Evolutionary conservation across 306 rosid species (phyloP).

Genomic region (Vigna radiata): DNA sequence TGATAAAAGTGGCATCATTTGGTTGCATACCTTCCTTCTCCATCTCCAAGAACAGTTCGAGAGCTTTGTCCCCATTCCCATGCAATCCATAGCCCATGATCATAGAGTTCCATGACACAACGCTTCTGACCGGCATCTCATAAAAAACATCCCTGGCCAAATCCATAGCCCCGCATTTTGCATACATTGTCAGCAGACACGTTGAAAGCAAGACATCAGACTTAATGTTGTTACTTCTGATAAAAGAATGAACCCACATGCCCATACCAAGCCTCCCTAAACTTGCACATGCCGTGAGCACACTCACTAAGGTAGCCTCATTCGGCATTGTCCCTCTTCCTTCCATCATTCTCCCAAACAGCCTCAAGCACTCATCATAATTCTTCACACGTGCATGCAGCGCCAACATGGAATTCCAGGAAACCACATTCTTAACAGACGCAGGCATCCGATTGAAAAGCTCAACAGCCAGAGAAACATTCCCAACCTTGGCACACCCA

Average conservation of each 20-base stretch:
- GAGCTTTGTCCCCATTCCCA: conserved; percentile 60
- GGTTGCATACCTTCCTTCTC: conserved; percentile 56
- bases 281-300: conserved; percentile 65
- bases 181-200: conserved; percentile 68
- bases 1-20: conserved; percentile 64
- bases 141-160: conserved; percentile 64
- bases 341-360: conserved; percentile 62
- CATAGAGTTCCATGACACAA: conserved; percentile 78
- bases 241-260: conserved; percentile 59
- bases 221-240: conserved; percentile 44
- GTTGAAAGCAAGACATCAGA: conserved; percentile 68
- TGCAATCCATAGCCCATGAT: conserved; percentile 73
- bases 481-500: conserved; percentile 59
- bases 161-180: conserved; percentile 70
- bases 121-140: conserved; percentile 58
- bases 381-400: conserved; percentile 51
- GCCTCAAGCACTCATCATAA: conserved; percentile 56
- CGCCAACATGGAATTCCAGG: conserved; percentile 71
- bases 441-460: conserved; percentile 52
- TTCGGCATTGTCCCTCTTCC: conserved; percentile 58
- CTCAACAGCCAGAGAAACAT: conserved; percentile 52
- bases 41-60: conserved; percentile 64
- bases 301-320: conserved; percentile 73
- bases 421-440: conserved; percentile 51
- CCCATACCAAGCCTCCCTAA: conserved; percentile 65